Conservation (phyloP, 345 rosid species). For the Eutrema japonicum region DNA sequence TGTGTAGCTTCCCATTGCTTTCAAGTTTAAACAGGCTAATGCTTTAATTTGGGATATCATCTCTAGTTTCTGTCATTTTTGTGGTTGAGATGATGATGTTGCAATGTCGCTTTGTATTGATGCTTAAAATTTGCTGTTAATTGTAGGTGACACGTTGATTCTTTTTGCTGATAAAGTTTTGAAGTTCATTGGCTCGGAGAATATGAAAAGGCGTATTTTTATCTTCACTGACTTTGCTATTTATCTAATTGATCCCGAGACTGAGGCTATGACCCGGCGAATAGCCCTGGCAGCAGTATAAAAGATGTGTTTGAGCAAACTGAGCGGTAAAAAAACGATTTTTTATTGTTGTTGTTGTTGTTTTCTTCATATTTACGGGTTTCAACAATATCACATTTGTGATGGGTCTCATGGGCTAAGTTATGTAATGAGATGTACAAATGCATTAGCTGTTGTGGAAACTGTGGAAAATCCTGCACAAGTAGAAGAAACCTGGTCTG, state of each 20-base stretch:
- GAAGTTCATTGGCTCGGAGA: constrained; percentile 88
- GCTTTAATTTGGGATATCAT: constrained; percentile 3
- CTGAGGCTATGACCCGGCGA: constrained; percentile 74
- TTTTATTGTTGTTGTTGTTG: no score
- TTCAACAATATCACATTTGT: no score
- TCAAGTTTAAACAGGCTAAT: not conserved
- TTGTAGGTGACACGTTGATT: constrained; percentile 71
- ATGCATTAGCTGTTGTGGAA: no score
- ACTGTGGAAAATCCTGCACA: no score
- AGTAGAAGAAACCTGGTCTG: no score
- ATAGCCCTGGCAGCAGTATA: constrained; percentile 84
- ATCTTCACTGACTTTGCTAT: constrained; percentile 75
- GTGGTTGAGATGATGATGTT: no score
- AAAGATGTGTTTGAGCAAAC: constrained; percentile 70
- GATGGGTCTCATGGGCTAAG: no score
- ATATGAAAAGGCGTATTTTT: constrained; percentile 79
- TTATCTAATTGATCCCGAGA: constrained; percentile 82
- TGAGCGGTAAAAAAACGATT: no score
- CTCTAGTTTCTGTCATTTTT: not conserved
- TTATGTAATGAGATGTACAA: no score
- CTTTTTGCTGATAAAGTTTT: constrained; percentile 89
- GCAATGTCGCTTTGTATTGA: not conserved
- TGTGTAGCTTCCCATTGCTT: constrained; percentile 9
- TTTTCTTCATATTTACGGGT: no score
- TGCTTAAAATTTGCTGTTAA: not conserved